Conservation (phyloP, 176 grass and related monocot species). For the Olyra latifolia region DNA sequence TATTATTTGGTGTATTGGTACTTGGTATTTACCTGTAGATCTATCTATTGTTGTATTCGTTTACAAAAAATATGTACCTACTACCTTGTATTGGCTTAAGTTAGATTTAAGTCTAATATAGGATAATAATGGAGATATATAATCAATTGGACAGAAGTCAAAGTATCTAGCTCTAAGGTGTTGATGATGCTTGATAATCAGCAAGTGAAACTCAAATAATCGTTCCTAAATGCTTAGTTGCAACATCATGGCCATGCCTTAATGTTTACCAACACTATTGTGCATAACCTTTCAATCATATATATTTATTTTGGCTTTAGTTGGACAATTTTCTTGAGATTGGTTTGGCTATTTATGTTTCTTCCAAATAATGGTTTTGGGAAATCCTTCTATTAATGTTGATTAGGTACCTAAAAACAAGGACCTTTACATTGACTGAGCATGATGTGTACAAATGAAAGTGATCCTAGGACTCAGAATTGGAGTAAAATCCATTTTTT, state of each 20-base stretch:
- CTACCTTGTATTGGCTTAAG: neutral
- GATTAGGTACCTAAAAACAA: neutral
- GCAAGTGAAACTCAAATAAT: neutral
- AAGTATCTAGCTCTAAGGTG: neutral
- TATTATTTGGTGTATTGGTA: neutral
- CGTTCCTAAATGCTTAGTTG: neutral
- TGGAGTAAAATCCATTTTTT: neutral
- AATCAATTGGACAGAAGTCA: neutral
- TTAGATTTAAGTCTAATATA: neutral
- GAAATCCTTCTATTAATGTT: neutral
- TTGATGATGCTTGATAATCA: neutral
- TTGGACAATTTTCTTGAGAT: neutral
- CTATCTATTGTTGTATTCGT: neutral
- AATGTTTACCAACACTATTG: neutral
- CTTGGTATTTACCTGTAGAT: neutral
- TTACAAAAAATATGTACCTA: constrained; percentile 9
- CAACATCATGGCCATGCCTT: constrained; percentile 18
- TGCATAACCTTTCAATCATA: constrained; percentile 20
- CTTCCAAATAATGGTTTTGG: neutral
- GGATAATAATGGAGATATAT: neutral
- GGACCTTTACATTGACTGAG: neutral
- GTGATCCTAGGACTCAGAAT: neutral
- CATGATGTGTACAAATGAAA: neutral
- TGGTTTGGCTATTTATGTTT: constrained; percentile 23
- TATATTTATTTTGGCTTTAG: constrained; percentile 2